Conservation (phyloP, 306 rosid genomes). For the Bauhinia variegata region DNA sequence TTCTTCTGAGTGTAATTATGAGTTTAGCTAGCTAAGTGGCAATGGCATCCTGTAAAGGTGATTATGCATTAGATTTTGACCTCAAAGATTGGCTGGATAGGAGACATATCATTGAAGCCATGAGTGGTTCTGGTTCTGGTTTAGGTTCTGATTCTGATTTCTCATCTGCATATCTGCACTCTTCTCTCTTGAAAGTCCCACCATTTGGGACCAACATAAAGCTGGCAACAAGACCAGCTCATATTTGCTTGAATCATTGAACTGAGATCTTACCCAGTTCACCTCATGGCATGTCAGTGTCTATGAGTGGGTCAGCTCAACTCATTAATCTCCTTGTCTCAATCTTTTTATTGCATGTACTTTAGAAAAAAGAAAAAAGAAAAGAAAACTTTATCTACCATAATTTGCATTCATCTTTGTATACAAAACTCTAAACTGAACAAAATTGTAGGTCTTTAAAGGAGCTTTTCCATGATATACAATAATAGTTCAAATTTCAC, state of each 20-base stretch:
- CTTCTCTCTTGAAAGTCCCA: not conserved
- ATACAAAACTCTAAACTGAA: too few species aligned
- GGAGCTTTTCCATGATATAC: too few species aligned
- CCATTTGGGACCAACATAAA: slow-evolving; percentile 39
- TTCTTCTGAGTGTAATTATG: slow-evolving; percentile 28
- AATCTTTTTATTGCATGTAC: not conserved
- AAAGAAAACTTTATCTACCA: too few species aligned
- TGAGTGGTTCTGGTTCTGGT: slow-evolving; percentile 19
- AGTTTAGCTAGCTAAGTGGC: slow-evolving; percentile 7
- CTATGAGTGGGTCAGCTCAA: not conserved
- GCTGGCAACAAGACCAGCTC: slow-evolving; percentile 9
- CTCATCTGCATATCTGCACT: not conserved
- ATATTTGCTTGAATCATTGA: slow-evolving; percentile 14
- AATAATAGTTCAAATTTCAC: too few species aligned
- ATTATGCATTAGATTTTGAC: slow-evolving; percentile 31
- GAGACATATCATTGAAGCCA: slow-evolving; percentile 16
- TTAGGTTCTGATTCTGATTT: slow-evolving; percentile 12
- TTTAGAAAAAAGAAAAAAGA: too few species aligned
- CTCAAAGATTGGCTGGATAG: slow-evolving; percentile 6
- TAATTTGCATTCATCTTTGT: too few species aligned
- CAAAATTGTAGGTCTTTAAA: too few species aligned
- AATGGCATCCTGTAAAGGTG: slow-evolving; percentile 50
- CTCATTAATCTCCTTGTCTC: not conserved
- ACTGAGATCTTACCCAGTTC: not conserved
- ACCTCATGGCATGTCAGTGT: slow-evolving; percentile 14